Conservation (phyloP, 2,329 filamentous ascomycete genomes). For the Zymoseptoria ardabiliae region DNA sequence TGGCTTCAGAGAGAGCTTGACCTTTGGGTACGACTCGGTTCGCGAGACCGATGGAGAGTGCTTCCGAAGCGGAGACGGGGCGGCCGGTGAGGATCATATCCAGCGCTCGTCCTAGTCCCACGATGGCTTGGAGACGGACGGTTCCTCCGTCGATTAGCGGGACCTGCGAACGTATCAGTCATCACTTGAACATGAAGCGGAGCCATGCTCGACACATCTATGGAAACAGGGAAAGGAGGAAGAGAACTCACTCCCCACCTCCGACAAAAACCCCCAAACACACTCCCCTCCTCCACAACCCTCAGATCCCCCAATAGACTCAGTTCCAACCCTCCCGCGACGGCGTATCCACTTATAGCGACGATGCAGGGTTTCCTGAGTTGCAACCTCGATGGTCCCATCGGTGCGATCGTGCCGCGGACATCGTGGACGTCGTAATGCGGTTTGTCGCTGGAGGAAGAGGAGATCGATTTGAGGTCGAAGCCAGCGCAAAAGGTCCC, state of each 20-base stretch:
- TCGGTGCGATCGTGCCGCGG: conserved; percentile 39
- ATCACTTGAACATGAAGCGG: too few relatives aligned
- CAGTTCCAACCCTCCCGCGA: conserved; percentile 49
- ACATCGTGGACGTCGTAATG: conserved; percentile 28
- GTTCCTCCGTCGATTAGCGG: conserved; percentile 48
- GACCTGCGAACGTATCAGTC: not conserved
- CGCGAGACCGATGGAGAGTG: conserved; percentile 45
- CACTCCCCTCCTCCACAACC: conserved; percentile 46
- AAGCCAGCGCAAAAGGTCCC: conserved; percentile 48
- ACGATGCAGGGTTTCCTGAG: conserved; percentile 47
- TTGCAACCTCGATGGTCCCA: conserved; percentile 46
- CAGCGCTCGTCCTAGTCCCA: conserved; percentile 47
- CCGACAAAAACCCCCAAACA: conserved; percentile 51
- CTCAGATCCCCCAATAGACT: conserved; percentile 48
- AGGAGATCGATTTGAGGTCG: conserved; percentile 43
- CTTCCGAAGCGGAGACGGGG: conserved; percentile 43
- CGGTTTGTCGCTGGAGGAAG: conserved; percentile 6
- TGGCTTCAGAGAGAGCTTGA: conserved; percentile 43
- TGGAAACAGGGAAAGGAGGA: not conserved
- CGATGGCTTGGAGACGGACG: conserved; percentile 44
- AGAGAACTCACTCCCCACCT: conserved; percentile 39
- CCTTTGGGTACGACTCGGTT: conserved; percentile 48
- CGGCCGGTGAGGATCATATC: conserved; percentile 53
- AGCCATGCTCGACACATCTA: too few relatives aligned
- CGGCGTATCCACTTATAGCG: conserved; percentile 47